A percentile compares a stretch with the other conserved stretches of the same genome.
phyloP scores from a whole-genome alignment of 1,139 yeast species.

The Petasospora fabianii region DNA sequence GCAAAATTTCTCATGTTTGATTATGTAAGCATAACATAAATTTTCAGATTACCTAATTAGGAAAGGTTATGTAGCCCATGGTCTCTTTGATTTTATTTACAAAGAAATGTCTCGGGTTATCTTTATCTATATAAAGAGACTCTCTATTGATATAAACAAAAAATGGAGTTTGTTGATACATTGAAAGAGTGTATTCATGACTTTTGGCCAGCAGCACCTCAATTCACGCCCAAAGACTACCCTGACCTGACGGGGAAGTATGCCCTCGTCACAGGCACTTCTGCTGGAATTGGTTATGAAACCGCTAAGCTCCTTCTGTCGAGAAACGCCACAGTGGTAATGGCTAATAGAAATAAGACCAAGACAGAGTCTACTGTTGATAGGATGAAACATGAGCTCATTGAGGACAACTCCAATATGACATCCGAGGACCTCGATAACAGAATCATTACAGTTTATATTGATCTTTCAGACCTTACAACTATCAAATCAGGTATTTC shows the following conservation, averaged over 20 bases:
- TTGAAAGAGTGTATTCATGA: conserved; percentile 6
- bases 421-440: conserved; percentile 13
- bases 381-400: conserved; percentile 27
- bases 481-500: conserved; percentile 40
- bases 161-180: conserved; percentile 1
- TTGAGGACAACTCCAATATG: conserved; percentile 8
- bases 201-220: conserved; percentile 27
- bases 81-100: too few relatives aligned
- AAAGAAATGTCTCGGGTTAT: too few relatives aligned
- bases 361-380: conserved; percentile 36
- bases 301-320: conserved; percentile 37
- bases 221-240: conserved; percentile 35
- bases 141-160: too few relatives aligned
- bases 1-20: conserved; percentile 5
- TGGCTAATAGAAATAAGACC: conserved; percentile 37
- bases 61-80: too few relatives aligned
- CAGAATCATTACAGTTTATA: conserved; percentile 28
- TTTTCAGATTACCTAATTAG: too few relatives aligned
- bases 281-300: conserved; percentile 44
- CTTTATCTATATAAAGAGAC: too few relatives aligned
- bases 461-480: conserved; percentile 45
- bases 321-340: conserved; percentile 43
- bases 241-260: conserved; percentile 36
- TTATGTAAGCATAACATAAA: too few relatives aligned
- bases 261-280: conserved; percentile 40